Conservation (phyloP, 257 asterid genomes). For the Haberlea rhodopensis region DNA sequence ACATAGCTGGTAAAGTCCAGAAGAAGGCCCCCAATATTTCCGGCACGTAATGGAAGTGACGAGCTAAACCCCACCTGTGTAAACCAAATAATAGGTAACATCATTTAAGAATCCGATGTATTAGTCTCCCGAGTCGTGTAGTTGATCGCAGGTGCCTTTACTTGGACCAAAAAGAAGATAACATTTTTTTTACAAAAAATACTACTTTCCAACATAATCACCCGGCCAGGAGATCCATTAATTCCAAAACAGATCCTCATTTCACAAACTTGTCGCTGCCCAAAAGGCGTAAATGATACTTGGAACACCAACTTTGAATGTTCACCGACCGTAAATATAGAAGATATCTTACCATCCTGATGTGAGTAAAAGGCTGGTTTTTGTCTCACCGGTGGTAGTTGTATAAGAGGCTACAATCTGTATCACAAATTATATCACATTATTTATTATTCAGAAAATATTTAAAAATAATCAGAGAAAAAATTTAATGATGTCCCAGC, state of each 20-base stretch:
- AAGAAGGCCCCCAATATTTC: conserved; percentile 86
- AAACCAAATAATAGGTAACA: conserved; percentile 19
- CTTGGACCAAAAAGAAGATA: too few relatives aligned
- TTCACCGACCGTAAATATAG: neutral
- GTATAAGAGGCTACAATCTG: conserved; percentile 89
- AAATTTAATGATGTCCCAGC: conserved; percentile 2
- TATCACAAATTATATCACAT: conserved; percentile 5
- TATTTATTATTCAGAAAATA: conserved; percentile 6
- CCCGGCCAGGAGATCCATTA: neutral
- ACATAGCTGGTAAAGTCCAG: conserved; percentile 93
- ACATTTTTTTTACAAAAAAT: neutral
- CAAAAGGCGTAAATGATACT: neutral
- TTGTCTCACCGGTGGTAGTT: conserved; percentile 73
- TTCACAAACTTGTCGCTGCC: neutral
- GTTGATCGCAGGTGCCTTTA: too few relatives aligned
- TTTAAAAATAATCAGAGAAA: too few relatives aligned
- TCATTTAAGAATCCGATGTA: conserved; percentile 1
- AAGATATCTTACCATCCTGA: conserved; percentile 88
- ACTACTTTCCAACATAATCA: neutral
- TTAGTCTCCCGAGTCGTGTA: too few relatives aligned
- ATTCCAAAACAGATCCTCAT: neutral
- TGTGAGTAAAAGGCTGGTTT: conserved; percentile 78
- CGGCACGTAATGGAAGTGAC: conserved; percentile 96
- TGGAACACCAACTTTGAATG: conserved; percentile 2
- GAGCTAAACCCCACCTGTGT: conserved; percentile 94